Evolutionary conservation across 2,329 filamentous ascomycete species (phyloP), one percentile per base, ranked within the genome.

Genomic region (Xylariaceae sp.): DNA sequence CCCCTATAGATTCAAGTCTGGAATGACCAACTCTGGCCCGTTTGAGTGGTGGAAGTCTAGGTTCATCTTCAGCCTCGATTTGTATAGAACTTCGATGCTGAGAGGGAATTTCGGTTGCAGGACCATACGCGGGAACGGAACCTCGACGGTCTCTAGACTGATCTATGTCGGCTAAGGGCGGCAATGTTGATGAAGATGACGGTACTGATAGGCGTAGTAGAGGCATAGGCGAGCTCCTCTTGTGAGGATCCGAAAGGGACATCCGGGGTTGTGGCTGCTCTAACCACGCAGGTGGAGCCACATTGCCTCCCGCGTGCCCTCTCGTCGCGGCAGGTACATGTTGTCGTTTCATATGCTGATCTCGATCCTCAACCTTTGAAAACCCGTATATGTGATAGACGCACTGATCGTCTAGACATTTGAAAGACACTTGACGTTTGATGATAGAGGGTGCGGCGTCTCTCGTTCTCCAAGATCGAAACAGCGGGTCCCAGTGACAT

Each of bases 301-400:
- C 51, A 71, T 71, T 4, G 77, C 68, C 7, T 7, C 74, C 78
- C 2, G 77, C 77, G 63, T 81, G 78, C 62, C 77, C 73, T 64
- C 79, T 80, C 11, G 69, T 56, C n/a, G 66, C 62, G 67, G 23
- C 23, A 30, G 23, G 23, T 30, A 30, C 23, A 30, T 30, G 23
- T 30, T 85, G 81, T 56, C 80, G 74, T 62, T 73, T 76, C 47
- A 74, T 67, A 68, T 85, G 82, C 42, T 74, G 74, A 57, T 84
- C 80, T 55, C 81, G 77, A 61, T 83, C 81, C 55, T 79, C 73
- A 44, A 73, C 73, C 58, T 75, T 78, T 42, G 74, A 67, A 66
- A 84, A 84, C 35, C 82, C 82, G 64, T 85, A 85, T 44, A 85
- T 78, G 69, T 83, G 85, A 68, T 82, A 78, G 60, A 82, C 71